phyloP scores from a whole-genome alignment of 139 green algal species.

The Trebouxia sp. region DNA sequence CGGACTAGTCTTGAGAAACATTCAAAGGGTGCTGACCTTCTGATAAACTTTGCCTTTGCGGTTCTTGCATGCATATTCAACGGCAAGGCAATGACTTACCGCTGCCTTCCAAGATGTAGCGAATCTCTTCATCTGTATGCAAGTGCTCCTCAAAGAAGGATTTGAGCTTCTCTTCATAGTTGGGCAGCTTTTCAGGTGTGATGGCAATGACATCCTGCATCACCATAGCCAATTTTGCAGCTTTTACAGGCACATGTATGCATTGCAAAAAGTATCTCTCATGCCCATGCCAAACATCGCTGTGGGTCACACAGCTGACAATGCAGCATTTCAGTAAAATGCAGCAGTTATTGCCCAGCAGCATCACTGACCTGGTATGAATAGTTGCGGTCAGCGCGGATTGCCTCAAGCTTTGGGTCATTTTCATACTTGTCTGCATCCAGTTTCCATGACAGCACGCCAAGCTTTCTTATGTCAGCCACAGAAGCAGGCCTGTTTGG shows the following conservation, averaged over 20 bases:
- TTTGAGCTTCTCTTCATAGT: slow-evolving; percentile 95
- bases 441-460: slow-evolving; percentile 83
- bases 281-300: too few species aligned
- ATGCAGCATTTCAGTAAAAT: too few species aligned
- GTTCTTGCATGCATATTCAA: not conserved
- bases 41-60: too few species aligned
- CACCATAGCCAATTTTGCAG: not conserved
- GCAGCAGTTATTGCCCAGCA: not conserved
- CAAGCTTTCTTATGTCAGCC: slow-evolving; percentile 66
- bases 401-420: slow-evolving; percentile 76
- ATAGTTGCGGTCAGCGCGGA: slow-evolving; percentile 70
- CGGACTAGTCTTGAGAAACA: too few species aligned
- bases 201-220: slow-evolving; percentile 79
- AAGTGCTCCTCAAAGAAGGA: slow-evolving; percentile 96
- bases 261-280: too few species aligned
- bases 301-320: not conserved
- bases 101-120: slow-evolving; percentile 78
- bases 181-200: slow-evolving; percentile 71
- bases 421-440: slow-evolving; percentile 65
- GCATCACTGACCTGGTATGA: slow-evolving; percentile 54
- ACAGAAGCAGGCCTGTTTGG: slow-evolving; percentile 70
- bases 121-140: slow-evolving; percentile 95
- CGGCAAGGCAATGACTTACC: slow-evolving; percentile 43
- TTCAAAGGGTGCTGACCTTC: too few species aligned
- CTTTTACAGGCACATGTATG: too few species aligned